Conservation (phyloP, 148 eudicot species). For the Cornus controversa region DNA sequence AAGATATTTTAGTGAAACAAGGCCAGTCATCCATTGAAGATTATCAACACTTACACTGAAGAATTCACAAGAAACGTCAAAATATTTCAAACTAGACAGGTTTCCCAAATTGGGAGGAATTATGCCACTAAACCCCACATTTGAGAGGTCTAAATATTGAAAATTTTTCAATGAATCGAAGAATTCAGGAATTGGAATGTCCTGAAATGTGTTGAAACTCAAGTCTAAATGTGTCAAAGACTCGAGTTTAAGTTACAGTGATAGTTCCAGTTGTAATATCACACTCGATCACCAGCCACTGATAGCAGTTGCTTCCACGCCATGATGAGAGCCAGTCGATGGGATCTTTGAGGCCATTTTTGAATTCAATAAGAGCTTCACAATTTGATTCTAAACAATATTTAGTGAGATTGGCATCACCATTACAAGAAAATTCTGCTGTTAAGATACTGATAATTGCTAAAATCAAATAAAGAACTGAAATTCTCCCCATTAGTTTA, state of each 20-base stretch:
- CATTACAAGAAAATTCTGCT: neutral
- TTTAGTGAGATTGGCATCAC: neutral
- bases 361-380: constrained; percentile 26
- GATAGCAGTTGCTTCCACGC: constrained; percentile 22
- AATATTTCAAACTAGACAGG: too few relatives aligned
- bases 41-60: too few relatives aligned
- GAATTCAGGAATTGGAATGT: constrained; percentile 34
- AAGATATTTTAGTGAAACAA: constrained; percentile 29
- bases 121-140: too few relatives aligned
- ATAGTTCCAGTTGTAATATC: constrained; percentile 9
- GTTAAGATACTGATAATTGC: neutral
- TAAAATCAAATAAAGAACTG: neutral
- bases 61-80: too few relatives aligned
- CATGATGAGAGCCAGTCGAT: too few relatives aligned
- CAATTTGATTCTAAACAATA: constrained; percentile 11
- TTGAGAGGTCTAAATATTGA: too few relatives aligned
- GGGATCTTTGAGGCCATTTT: constrained; percentile 28
- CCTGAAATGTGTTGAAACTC: constrained; percentile 21
- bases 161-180: constrained; percentile 36
- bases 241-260: too few relatives aligned
- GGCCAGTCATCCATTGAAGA: too few relatives aligned
- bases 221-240: too few relatives aligned
- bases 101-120: too few relatives aligned
- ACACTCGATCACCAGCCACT: constrained; percentile 28
- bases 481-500: constrained; percentile 1